These are phyloP conservation scores for Cucumis cinereus DNA, from an alignment of 306 rosid genomes.

Conservation along the genomic window DNA sequence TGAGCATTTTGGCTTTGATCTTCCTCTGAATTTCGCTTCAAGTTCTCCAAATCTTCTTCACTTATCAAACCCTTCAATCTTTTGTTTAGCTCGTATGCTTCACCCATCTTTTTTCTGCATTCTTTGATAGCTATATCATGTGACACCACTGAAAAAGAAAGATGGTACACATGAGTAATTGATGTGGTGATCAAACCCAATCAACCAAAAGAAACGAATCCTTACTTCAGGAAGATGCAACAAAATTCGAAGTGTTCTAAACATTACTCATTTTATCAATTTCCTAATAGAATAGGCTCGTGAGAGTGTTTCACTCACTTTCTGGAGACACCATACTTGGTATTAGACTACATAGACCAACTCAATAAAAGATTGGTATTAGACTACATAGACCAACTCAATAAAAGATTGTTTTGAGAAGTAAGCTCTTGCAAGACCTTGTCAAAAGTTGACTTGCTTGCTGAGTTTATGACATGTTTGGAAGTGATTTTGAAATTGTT, in stretches of 20 bases:
- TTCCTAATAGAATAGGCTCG: background rate
- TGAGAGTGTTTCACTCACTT: background rate
- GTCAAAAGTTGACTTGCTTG: background rate
- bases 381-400: background rate
- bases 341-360: background rate
- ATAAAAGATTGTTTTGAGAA: background rate
- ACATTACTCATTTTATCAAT: background rate
- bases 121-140: slow-evolving; percentile 81
- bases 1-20: slow-evolving; percentile 21
- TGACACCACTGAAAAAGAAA: slow-evolving; percentile 61
- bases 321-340: background rate
- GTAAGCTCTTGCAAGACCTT: background rate
- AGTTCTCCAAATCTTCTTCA: slow-evolving; percentile 43
- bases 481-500: too few relatives aligned
- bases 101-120: slow-evolving; percentile 56
- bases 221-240: background rate
- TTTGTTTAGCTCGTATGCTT: slow-evolving; percentile 68
- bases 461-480: background rate
- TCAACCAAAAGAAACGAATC: background rate
- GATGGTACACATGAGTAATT: background rate
- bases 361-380: background rate
- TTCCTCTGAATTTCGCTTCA: slow-evolving; percentile 44
- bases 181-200: background rate
- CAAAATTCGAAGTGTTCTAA: background rate
- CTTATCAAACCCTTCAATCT: slow-evolving; percentile 44